phyloP scores from a whole-genome alignment of 257 asterid genomes.

The Rhazya stricta region DNA sequence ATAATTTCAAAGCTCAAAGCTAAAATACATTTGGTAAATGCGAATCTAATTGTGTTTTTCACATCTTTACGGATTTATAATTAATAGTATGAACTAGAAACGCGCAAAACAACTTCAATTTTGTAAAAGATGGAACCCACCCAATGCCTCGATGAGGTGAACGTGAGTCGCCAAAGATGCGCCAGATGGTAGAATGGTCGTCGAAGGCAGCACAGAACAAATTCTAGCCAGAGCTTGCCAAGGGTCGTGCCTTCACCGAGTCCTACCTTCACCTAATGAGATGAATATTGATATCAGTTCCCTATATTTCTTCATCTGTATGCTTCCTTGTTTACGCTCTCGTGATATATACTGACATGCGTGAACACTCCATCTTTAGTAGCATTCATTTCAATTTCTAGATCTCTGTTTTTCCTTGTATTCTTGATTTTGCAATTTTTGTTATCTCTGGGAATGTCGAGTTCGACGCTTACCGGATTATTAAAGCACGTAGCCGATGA shows the following conservation, averaged over 20 bases:
- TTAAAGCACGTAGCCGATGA: conserved; percentile 49
- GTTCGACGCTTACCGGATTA: conserved; percentile 60
- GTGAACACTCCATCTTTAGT: background rate
- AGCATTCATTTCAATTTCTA: background rate
- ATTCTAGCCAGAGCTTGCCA: background rate
- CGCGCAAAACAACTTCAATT: too few species aligned
- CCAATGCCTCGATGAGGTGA: too few species aligned
- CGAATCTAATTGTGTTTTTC: too few species aligned
- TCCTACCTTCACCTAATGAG: conserved; percentile 4
- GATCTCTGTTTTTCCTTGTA: background rate
- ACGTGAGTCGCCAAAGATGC: too few species aligned
- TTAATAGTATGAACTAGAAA: too few species aligned
- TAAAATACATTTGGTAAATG: too few species aligned
- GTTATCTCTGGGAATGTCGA: conserved; percentile 28
- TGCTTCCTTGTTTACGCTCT: background rate
- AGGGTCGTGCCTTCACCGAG: conserved; percentile 8
- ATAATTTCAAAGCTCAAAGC: too few species aligned
- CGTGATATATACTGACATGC: background rate
- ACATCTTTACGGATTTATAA: too few species aligned
- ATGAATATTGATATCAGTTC: too few species aligned
- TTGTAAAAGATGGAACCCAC: too few species aligned
- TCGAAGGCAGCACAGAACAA: background rate
- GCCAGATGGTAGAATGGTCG: background rate
- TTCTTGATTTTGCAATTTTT: background rate
- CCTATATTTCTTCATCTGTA: background rate